Conservation (phyloP, 495 filamentous ascomycete genomes). For the Corynascus novoguineensis region DNA sequence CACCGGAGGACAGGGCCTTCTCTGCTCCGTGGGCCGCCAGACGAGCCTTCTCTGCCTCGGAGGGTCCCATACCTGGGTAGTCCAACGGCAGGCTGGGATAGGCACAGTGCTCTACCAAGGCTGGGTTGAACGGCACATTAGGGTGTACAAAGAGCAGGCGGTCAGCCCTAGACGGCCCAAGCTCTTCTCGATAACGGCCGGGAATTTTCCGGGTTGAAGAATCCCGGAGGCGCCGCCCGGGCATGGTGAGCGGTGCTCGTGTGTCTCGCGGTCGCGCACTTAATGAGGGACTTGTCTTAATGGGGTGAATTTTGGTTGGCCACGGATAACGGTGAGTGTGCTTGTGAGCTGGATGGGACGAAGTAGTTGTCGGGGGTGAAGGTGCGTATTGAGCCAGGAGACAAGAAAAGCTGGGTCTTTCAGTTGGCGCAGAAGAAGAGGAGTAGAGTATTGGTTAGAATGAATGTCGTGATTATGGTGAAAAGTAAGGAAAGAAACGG, state of each 20-base stretch:
- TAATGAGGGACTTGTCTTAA: no score
- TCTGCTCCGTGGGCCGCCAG: not conserved
- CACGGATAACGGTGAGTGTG: not conserved
- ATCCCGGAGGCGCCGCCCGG: conserved; percentile 1
- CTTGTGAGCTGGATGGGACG: not conserved
- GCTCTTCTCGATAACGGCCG: conserved; percentile 19
- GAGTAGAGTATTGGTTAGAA: no score
- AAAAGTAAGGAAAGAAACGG: no score
- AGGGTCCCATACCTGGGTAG: conserved; percentile 16
- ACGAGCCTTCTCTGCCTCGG: conserved; percentile 5
- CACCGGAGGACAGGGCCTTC: not conserved
- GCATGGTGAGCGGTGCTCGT: not conserved
- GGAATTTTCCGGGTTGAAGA: not conserved
- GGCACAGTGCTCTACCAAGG: conserved; percentile 18
- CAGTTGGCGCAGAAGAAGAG: no score
- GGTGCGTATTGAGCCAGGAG: no score
- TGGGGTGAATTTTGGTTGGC: not conserved
- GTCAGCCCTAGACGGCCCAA: conserved; percentile 9
- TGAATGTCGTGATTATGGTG: no score
- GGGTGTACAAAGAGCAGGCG: conserved; percentile 14
- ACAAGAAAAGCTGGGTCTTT: no score
- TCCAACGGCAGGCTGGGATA: conserved; percentile 20
- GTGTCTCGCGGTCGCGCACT: not conserved
- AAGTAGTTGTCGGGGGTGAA: not conserved
- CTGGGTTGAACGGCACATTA: conserved; percentile 12